Evolutionary conservation across 352 stramenopile genomes (phyloP).

Genomic region (Phytophthora hybrid): DNA sequence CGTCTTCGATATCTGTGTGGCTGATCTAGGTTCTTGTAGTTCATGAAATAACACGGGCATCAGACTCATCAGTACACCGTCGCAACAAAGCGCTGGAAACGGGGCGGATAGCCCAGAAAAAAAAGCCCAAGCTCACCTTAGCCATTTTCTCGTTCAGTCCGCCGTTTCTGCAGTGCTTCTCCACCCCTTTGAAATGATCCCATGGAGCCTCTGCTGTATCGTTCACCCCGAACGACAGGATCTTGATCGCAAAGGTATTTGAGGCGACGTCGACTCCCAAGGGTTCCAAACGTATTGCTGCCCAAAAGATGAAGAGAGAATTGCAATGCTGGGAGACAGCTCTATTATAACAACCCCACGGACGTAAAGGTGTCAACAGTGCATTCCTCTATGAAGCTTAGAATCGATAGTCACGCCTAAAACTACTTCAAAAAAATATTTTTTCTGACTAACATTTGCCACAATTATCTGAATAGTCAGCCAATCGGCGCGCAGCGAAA

Average conservation of each 20-base stretch:
- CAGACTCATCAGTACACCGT: too few species aligned
- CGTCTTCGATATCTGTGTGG: constrained; percentile 53
- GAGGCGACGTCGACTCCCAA: neutral
- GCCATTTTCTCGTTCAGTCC: constrained; percentile 31
- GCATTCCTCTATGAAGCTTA: constrained; percentile 10
- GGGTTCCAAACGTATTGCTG: neutral
- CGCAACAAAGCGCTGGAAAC: neutral
- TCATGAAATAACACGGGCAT: neutral
- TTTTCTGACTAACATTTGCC: too few species aligned
- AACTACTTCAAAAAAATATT: too few species aligned
- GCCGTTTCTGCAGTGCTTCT: constrained; percentile 29
- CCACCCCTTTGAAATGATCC: constrained; percentile 29
- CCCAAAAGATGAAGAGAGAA: neutral
- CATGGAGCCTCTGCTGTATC: constrained; percentile 25
- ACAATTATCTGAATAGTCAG: too few species aligned
- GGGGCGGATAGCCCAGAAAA: too few species aligned
- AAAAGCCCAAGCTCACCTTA: constrained; percentile 11
- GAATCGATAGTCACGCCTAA: too few species aligned
- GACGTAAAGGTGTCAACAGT: neutral
- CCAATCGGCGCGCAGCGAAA: too few species aligned
- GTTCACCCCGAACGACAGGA: constrained; percentile 22
- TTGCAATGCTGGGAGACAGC: neutral
- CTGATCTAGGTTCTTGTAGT: constrained; percentile 22
- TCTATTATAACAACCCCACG: neutral
- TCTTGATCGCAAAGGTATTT: constrained; percentile 34